Evolutionary conservation across 306 rosid species (phyloP).

Genomic region (Lathyrus aphaca): DNA sequence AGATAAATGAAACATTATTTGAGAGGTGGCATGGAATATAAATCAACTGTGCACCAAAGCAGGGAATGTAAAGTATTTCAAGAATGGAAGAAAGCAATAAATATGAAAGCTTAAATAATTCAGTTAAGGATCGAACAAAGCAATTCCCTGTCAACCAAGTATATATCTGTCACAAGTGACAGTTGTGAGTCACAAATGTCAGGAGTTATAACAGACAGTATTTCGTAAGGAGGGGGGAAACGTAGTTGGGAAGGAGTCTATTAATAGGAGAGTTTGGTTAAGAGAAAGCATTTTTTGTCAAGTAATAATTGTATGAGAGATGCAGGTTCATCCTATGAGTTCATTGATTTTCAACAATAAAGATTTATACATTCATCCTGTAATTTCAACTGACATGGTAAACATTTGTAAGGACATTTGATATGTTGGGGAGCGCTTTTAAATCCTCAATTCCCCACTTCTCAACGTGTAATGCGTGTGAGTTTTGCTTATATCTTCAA

Average conservation of each 20-base stretch:
- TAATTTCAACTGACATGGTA: too few relatives aligned
- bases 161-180: neutral
- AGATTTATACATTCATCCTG: neutral
- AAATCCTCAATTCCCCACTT: too few relatives aligned
- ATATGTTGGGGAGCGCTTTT: too few relatives aligned
- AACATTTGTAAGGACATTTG: too few relatives aligned
- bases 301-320: neutral
- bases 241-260: neutral
- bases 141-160: neutral
- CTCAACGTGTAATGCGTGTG: too few relatives aligned
- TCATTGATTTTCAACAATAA: neutral
- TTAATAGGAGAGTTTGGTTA: neutral
- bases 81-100: neutral
- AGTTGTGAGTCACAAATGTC: neutral
- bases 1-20: neutral
- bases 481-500: neutral
- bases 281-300: neutral
- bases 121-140: neutral
- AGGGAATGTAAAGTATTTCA: neutral
- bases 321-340: neutral
- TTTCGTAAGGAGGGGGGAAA: neutral
- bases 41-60: conserved; percentile 1
- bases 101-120: conserved; percentile 5
- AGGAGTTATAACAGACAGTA: neutral
- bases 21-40: neutral